Evolutionary conservation across 768 basidiomycete species (phyloP).

Genomic region (Lactarius hatsudake): DNA sequence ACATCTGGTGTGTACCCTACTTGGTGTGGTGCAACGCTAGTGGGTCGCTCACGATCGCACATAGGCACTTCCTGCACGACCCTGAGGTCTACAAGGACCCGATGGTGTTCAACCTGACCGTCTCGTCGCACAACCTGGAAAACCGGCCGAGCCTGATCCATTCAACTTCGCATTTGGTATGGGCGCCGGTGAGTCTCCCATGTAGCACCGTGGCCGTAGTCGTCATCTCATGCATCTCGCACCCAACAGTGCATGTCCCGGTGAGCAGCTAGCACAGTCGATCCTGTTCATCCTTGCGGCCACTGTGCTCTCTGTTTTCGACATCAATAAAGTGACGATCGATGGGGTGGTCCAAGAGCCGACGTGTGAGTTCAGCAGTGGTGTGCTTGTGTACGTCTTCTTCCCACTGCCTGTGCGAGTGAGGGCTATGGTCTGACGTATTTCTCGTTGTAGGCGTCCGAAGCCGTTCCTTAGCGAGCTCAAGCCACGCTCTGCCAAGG

Average conservation of each 20-base stretch:
- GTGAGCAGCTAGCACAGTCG: conserved; percentile 25
- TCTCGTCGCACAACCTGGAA: conserved; percentile 28
- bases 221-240: not conserved
- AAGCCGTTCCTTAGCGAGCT: conserved; percentile 29
- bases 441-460: conserved; percentile 23
- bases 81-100: conserved; percentile 33
- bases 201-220: not conserved
- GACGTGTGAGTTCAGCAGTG: conserved; percentile 19
- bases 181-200: conserved; percentile 29
- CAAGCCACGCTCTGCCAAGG: conserved; percentile 27
- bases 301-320: conserved; percentile 27
- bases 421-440: not conserved
- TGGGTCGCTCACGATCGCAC: not conserved
- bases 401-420: not conserved
- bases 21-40: not conserved
- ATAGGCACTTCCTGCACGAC: conserved; percentile 34
- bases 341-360: conserved; percentile 26
- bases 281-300: conserved; percentile 27
- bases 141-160: conserved; percentile 28
- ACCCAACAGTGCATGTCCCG: conserved; percentile 24
- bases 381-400: conserved; percentile 22
- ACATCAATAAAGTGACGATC: conserved; percentile 23
- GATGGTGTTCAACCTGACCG: conserved; percentile 32
- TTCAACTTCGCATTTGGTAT: conserved; percentile 29
- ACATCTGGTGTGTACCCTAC: conserved; percentile 33